These are phyloP conservation scores for Vigna nakashimae DNA, from an alignment of 306 rosid genomes.

Conservation along the genomic window DNA sequence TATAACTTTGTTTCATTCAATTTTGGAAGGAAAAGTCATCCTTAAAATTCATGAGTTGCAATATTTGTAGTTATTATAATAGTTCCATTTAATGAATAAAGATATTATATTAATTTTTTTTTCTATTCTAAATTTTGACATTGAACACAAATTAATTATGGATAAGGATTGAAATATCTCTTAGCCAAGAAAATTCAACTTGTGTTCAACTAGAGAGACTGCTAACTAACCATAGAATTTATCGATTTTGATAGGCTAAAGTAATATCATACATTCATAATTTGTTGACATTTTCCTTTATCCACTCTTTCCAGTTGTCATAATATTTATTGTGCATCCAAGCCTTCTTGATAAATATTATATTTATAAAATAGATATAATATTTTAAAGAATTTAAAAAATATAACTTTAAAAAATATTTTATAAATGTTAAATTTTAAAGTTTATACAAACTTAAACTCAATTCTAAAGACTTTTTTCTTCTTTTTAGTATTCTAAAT, in stretches of 20 bases:
- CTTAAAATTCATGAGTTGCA: background rate
- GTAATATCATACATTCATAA: constrained; percentile 13
- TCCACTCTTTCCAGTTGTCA: background rate
- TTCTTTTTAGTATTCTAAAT: too few species aligned
- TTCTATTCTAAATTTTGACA: background rate
- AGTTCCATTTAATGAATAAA: background rate
- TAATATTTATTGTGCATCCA: background rate
- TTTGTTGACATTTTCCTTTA: background rate
- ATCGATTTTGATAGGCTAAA: background rate
- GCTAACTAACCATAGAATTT: background rate
- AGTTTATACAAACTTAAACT: too few species aligned
- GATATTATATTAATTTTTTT: background rate
- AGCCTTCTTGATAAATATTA: background rate
- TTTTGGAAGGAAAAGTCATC: background rate
- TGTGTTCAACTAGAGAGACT: background rate
- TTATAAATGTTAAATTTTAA: too few species aligned
- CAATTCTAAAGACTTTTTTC: too few species aligned
- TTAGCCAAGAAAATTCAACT: background rate
- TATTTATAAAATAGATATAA: too few species aligned
- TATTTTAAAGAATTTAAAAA: too few species aligned
- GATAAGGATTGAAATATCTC: background rate
- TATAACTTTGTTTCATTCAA: background rate
- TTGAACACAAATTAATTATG: background rate
- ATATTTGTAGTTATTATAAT: background rate
- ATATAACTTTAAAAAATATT: too few species aligned